phyloP scores from a whole-genome alignment of 2,329 filamentous ascomycete species.

The Penicillium sp. region DNA sequence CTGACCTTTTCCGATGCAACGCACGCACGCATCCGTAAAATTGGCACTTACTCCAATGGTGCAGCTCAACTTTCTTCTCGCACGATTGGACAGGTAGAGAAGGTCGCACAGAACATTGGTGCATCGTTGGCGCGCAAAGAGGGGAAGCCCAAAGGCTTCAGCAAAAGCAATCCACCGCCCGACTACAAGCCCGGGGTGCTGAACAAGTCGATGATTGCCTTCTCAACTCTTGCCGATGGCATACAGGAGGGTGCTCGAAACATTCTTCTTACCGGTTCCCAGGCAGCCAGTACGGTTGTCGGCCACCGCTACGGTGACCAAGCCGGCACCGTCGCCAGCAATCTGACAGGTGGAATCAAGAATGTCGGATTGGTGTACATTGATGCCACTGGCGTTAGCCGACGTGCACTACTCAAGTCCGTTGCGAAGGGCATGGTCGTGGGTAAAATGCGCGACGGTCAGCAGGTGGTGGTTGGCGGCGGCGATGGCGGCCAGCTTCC shows the following conservation, averaged over 20 bases:
- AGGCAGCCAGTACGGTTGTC: slow-evolving; percentile 80
- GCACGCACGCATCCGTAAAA: slow-evolving; percentile 79
- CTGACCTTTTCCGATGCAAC: slow-evolving; percentile 85
- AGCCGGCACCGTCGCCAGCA: slow-evolving; percentile 72
- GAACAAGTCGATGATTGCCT: slow-evolving; percentile 96
- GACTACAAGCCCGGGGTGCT: slow-evolving; percentile 85
- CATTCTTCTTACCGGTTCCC: slow-evolving; percentile 69
- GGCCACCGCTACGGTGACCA: slow-evolving; percentile 86
- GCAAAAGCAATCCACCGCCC: slow-evolving; percentile 65
- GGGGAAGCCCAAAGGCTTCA: slow-evolving; percentile 57
- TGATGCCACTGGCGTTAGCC: slow-evolving; percentile 87
- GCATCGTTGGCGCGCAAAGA: slow-evolving; percentile 69
- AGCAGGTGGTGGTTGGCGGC: slow-evolving; percentile 48
- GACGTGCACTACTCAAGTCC: slow-evolving; percentile 85
- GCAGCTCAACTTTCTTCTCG: slow-evolving; percentile 79
- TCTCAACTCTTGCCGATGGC: slow-evolving; percentile 89
- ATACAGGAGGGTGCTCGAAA: slow-evolving; percentile 83
- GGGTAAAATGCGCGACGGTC: slow-evolving; percentile 49
- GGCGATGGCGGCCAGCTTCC: slow-evolving; percentile 45
- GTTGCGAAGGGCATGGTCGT: slow-evolving; percentile 89
- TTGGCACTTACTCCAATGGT: slow-evolving; percentile 78
- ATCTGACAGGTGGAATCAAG: slow-evolving; percentile 82
- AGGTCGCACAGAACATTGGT: slow-evolving; percentile 85
- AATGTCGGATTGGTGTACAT: slow-evolving; percentile 98
- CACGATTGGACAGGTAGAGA: slow-evolving; percentile 79